Percentiles rank a stretch among this genome's conserved stretches.
Conservation (phyloP, 176 grass and related monocot genomes). For the Pontederia crassipes region DNA sequence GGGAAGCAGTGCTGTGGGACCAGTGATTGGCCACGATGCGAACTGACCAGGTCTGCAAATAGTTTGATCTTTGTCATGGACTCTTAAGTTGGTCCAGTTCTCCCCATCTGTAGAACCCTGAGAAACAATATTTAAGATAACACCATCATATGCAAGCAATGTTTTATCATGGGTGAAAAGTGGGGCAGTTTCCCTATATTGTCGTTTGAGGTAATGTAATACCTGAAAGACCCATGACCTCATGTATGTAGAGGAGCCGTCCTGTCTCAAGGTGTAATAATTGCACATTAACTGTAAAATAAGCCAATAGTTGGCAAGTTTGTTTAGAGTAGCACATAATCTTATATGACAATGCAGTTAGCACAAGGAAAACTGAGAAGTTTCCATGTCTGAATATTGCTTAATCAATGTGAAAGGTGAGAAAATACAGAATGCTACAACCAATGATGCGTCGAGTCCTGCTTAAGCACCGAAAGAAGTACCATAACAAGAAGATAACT, state of each 20-base stretch:
- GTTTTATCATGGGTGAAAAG: background rate
- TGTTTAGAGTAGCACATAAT: too few species aligned
- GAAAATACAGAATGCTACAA: background rate
- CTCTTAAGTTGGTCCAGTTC: constrained; percentile 58
- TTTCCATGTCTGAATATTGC: too few species aligned
- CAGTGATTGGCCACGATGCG: constrained; percentile 61
- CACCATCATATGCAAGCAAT: too few species aligned
- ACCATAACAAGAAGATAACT: background rate
- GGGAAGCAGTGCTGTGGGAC: constrained; percentile 50
- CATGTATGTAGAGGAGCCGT: constrained; percentile 72
- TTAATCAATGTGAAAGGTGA: background rate
- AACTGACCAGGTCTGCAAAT: constrained; percentile 73
- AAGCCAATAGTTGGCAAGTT: background rate
- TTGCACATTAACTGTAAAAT: constrained; percentile 83
- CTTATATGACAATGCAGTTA: too few species aligned
- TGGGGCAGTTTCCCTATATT: background rate
- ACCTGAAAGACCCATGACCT: constrained; percentile 84
- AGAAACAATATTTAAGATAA: background rate
- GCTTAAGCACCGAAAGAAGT: too few species aligned
- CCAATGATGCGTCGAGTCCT: background rate
- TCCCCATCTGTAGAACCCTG: constrained; percentile 78
- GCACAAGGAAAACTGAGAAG: too few species aligned
- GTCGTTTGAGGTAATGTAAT: background rate
- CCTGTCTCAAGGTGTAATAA: constrained; percentile 88
- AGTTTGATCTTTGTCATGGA: constrained; percentile 54